Evolutionary conservation across 495 filamentous ascomycete genomes (phyloP), one percentile per base, ranked within the genome.

Genomic region (Penicillium goetzii): DNA sequence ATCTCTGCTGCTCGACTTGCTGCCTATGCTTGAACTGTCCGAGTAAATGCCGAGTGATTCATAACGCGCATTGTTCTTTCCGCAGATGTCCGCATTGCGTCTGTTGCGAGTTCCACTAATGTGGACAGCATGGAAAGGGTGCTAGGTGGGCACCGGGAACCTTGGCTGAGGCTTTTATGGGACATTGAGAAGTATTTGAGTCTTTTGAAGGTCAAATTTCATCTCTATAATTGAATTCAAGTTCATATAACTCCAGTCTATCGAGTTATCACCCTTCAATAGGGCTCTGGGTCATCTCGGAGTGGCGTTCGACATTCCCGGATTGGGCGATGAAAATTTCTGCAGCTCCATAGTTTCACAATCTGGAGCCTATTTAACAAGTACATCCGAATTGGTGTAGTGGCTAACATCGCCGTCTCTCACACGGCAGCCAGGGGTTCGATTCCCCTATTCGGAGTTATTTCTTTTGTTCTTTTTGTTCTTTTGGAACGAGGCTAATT

Each of bases 341-440:
- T 28, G 47, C 47, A 50, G 47, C 47, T 50, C 47, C 47, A 50
- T 50, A 28, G 23, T 23, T 47, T 7, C 41, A 47, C 41, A 47
- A 47, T 23, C 4, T 23, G 41, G 1, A 23, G 7, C 10, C 19
- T 5, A 0, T 32, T 32, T 12, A 55, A 57, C 34, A 57, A 33
- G 26, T 30, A 19, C 26, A 55, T 78, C 73, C 74, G 74, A 74
- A 76, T 71, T 77, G 72, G 76, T 77, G 74, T 78, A 77, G 66
- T 76, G 74, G 76, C 64, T 74, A 77, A 76, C 76, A 78, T 76
- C 72, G 74, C 63, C 67, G 73, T 76, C 72, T 78, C 70, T 77
- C 74, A 78, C 75, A 75, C 73, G 67, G 64, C 76, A 78, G 72
- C 74, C 64, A 58, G 76, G 73, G 74, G 71, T 76, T 74, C 71